Base-by-base conservation (phyloP, 2,329 filamentous ascomycete species). In the Fusarium denticulatum region DNA sequence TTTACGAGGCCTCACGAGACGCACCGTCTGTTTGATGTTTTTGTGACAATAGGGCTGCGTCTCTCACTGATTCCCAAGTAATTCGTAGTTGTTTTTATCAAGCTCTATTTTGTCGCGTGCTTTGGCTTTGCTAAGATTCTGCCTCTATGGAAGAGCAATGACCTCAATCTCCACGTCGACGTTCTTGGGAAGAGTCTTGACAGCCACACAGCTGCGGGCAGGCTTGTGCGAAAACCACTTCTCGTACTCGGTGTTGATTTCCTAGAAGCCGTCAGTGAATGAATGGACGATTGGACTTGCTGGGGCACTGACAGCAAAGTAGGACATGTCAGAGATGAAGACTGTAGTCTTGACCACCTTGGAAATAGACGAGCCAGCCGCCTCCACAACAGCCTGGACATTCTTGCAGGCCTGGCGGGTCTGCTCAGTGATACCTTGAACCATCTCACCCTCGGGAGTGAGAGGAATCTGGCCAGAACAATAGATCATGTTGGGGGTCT, bases 341-440 rank as follows among this genome's bases (percentile, higher is more conserved):
- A 97, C 92, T 81, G 91, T 94, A 78, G 95, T 93, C 89, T 98
- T 97, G 85, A 98, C 93, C 52, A 97, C 92, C 83, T 91, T 93
- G 73, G 89, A 84, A 67, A 98, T 88, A 59, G 88, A 90, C 28
- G 93, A 95, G 60, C 94, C 94, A 30, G 95, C 94, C 77, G 92
- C 94, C 69, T 91, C 89, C 58, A 98, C 90, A 64, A 98, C 94
- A 47, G 93, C 93, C 82, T 92, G 88, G 80, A 98, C 89, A 84
- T 97, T 97, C 83, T 93, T 86, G 82, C 94, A 87, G 83, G 88
- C 90, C 75, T 87, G 85, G 59, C 84, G 84, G 34, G 90, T 91
- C 85, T 90, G 89, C 77, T 95, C 85, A 79, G 86, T 86, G 75
- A 92, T 91, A 77, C 89, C 90, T 80, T 88, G 84, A 52, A 90